phyloP scores from a whole-genome alignment of 305 asterid species.

The Nicotiana rustica region DNA sequence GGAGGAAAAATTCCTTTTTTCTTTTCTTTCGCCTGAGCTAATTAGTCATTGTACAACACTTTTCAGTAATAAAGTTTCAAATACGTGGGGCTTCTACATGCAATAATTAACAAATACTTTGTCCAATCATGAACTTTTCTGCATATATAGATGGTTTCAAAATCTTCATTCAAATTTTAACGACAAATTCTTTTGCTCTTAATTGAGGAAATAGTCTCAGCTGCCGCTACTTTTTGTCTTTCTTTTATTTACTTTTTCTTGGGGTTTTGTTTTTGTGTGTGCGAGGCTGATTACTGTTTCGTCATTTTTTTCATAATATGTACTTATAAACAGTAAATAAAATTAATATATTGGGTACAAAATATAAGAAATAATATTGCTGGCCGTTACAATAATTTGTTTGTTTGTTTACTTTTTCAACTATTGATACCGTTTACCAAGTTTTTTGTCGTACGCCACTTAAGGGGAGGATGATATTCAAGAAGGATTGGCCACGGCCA shows the following conservation, averaged over 20 bases:
- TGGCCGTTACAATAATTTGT: no score
- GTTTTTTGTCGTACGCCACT: no score
- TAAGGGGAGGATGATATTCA: no score
- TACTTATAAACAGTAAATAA: no score
- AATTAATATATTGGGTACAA: no score
- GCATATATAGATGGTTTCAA: neutral
- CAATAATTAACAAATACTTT: neutral
- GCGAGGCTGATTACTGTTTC: no score
- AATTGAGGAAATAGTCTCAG: constrained; percentile 15
- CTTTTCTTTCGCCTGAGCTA: neutral
- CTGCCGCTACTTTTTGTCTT: neutral
- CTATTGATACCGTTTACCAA: no score
- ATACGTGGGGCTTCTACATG: constrained; percentile 29
- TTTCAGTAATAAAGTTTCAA: constrained; percentile 22
- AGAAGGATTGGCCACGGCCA: no score
- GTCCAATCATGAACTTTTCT: neutral
- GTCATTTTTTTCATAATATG: no score
- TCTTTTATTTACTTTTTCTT: neutral
- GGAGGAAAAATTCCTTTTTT: neutral
- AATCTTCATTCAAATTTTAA: constrained; percentile 11
- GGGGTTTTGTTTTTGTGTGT: neutral
- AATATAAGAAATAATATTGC: no score
- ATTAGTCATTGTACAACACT: neutral
- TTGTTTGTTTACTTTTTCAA: no score
- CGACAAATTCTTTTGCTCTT: constrained; percentile 14